Conservation (phyloP, 768 basidiomycete species). For the Termitomyces sp. region DNA sequence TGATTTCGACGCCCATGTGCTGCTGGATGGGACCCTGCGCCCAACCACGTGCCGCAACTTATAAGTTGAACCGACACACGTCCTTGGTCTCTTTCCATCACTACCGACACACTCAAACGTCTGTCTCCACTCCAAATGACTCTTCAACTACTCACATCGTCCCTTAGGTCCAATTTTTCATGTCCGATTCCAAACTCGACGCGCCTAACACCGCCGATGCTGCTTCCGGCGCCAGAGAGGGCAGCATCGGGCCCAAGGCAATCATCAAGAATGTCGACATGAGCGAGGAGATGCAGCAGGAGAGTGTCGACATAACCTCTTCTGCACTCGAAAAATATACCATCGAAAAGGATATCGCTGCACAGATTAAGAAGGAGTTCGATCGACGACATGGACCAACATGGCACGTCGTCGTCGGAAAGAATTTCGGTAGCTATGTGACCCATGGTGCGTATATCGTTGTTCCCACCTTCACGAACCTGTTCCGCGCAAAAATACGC, state of each 20-base stretch:
- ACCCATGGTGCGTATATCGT: constrained; percentile 73
- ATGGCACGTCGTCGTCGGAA: constrained; percentile 99
- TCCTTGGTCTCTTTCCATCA: constrained; percentile 10
- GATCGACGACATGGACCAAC: constrained; percentile 89
- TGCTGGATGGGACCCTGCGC: constrained; percentile 10
- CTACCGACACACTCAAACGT: constrained; percentile 9
- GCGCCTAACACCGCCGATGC: constrained; percentile 54
- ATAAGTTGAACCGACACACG: constrained; percentile 16
- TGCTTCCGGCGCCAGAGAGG: constrained; percentile 33
- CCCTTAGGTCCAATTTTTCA: constrained; percentile 17
- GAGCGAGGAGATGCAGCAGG: constrained; percentile 95
- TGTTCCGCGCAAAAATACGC: constrained; percentile 19
- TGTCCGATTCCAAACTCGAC: constrained; percentile 54
- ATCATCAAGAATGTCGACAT: constrained; percentile 97
- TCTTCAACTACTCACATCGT: constrained; percentile 6
- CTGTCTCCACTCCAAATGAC: constrained; percentile 5
- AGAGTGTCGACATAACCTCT: constrained; percentile 83
- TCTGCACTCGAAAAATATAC: constrained; percentile 85
- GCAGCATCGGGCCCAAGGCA: constrained; percentile 59
- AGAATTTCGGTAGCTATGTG: constrained; percentile 98
- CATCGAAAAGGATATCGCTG: constrained; percentile 98
- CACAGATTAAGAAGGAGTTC: constrained; percentile 97
- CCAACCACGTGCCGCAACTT: constrained; percentile 17
- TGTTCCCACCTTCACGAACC: neutral
- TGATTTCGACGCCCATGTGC: constrained; percentile 11